phyloP scores from a whole-genome alignment of 352 stramenopile genomes.

The Globisporangium cederbergense region DNA sequence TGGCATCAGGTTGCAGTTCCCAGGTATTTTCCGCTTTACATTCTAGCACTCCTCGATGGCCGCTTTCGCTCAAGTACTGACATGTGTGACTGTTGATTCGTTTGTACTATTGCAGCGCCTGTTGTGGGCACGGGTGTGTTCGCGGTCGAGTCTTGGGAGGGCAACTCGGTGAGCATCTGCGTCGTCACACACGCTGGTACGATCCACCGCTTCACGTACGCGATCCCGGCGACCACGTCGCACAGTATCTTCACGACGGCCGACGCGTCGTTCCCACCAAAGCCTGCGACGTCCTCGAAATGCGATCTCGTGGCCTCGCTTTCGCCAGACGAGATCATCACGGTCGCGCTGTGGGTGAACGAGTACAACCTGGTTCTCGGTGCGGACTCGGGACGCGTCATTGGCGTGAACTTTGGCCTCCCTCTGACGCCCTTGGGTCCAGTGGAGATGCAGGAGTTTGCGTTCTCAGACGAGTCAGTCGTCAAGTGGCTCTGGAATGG shows the following conservation, averaged over 20 bases:
- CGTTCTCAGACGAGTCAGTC: constrained; percentile 68
- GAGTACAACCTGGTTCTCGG: constrained; percentile 74
- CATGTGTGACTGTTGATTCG: neutral
- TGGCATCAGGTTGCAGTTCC: constrained; percentile 51
- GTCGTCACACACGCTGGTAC: constrained; percentile 65
- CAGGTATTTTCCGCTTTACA: constrained; percentile 16
- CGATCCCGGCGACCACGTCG: constrained; percentile 22
- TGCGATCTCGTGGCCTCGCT: constrained; percentile 51
- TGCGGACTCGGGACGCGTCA: constrained; percentile 50
- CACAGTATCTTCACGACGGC: constrained; percentile 58
- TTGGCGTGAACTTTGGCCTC: constrained; percentile 72
- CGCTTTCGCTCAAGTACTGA: neutral
- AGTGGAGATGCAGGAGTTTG: constrained; percentile 56
- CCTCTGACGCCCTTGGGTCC: constrained; percentile 22
- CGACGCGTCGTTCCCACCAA: constrained; percentile 40
- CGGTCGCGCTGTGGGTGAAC: constrained; percentile 65
- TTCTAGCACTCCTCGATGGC: neutral
- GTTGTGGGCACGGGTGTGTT: constrained; percentile 57
- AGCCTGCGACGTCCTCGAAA: constrained; percentile 28
- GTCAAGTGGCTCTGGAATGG: constrained; percentile 71
- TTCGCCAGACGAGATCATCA: constrained; percentile 54
- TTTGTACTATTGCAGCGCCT: constrained; percentile 21
- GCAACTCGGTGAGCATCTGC: constrained; percentile 48
- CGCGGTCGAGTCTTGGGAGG: constrained; percentile 62
- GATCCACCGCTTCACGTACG: constrained; percentile 67